These are phyloP conservation scores for Backusella luteola DNA, from an alignment of 192 early-diverging fungal genomes.

Conservation along the genomic window DNA sequence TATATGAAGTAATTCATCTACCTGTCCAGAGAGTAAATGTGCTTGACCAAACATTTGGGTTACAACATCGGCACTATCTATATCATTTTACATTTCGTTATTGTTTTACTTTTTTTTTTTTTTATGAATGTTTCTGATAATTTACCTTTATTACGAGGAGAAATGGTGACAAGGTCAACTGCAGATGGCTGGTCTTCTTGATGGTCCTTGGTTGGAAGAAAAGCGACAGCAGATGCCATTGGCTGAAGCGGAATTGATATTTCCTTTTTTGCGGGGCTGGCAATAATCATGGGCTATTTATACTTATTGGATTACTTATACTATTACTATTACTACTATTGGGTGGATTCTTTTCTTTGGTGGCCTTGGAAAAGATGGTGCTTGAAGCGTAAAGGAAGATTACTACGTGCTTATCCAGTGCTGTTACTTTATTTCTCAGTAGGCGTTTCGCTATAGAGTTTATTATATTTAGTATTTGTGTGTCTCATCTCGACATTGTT, in stretches of 20 bases:
- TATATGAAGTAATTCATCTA: slow-evolving; percentile 19
- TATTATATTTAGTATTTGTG: not conserved
- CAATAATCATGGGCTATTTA: slow-evolving; percentile 27
- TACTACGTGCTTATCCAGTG: slow-evolving; percentile 40
- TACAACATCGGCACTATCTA: slow-evolving; percentile 15
- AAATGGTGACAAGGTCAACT: slow-evolving; percentile 8
- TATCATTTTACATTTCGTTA: not conserved
- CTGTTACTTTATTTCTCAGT: slow-evolving; percentile 29
- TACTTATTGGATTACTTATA: slow-evolving; percentile 22
- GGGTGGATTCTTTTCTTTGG: slow-evolving; percentile 33
- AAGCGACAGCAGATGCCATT: slow-evolving; percentile 3
- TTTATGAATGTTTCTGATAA: not conserved
- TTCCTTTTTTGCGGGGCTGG: slow-evolving; percentile 18
- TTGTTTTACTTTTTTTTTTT: not conserved
- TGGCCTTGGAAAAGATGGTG: slow-evolving; percentile 41
- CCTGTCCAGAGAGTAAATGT: not conserved
- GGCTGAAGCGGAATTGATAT: slow-evolving; percentile 29
- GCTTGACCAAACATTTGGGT: slow-evolving; percentile 22
- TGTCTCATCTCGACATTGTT: not conserved
- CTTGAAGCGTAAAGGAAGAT: slow-evolving; percentile 42
- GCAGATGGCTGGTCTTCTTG: not conserved
- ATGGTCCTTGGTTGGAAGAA: not conserved
- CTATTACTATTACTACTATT: slow-evolving; percentile 32
- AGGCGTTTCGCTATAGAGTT: slow-evolving; percentile 15
- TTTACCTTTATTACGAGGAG: slow-evolving; percentile 5